Evolutionary conservation across 73 alveolate species (phyloP), one percentile per base, ranked within the genome.

Genomic region (Blepharisma stoltei): DNA sequence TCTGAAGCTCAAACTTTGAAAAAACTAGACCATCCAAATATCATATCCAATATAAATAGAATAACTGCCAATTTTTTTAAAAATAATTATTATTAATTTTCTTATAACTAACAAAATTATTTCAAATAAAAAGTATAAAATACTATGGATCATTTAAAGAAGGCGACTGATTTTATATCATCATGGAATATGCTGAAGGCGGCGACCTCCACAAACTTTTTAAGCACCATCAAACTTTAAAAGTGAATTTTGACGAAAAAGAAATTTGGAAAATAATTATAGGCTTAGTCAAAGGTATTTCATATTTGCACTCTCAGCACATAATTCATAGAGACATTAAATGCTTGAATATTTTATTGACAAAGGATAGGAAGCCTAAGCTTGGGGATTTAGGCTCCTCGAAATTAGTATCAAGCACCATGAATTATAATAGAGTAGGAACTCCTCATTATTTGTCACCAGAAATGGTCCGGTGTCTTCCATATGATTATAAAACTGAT

Each of bases 321-420:
- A 92, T 94, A n/a, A 96, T 96, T 23, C 99, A 96, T 73, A 83
- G 99, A 77, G 99, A 96, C 78, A 96, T 96, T 23, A 96, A 96
- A 86, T 88, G 97, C 66, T 86, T 92, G 68, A 96, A 96, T 81
- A 88, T 93, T 52, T 93, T 94, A 84, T 86, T 95, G 18, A 85
- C 89, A 4, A 81, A 76, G 77, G 86, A 85, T 21, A 55, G 66
- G 25, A 53, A 80, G 65, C 84, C 84, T 6, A 87, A 86, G 87
- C 78, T 96, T 9, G 99, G 99, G 27, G 99, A 96, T 75, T 85
- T 96, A 69, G 99, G 99, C 45, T 98, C 95, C 20, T 93, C 99
- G 6, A 96, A 94, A 76, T 93, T 90, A 14, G 67, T 92, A 50
- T 81, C 90, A 21, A 82, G 88, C 6, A 90, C 95, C 14, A 65